Conservation (phyloP, 2,329 filamentous ascomycete species). For the Ceratocystis destructans region DNA sequence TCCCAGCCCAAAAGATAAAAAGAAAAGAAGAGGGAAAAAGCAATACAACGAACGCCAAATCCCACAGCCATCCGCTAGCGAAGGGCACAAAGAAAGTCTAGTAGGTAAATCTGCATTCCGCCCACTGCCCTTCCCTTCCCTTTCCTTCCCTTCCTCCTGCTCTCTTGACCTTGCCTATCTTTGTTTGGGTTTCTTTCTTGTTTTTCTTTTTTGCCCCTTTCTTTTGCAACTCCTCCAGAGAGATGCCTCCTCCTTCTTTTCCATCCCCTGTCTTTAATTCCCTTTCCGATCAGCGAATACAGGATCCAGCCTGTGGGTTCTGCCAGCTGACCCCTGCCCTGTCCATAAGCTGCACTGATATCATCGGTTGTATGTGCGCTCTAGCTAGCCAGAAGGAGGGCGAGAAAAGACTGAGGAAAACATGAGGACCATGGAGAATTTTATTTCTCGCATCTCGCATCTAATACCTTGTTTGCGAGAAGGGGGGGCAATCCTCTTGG, state of each 20-base stretch:
- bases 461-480: no score
- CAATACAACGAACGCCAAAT: background rate
- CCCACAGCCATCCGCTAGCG: background rate
- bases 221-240: background rate
- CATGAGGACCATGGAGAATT: background rate
- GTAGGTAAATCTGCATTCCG: background rate
- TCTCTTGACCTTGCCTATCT: background rate
- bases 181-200: background rate
- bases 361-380: background rate
- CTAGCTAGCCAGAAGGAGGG: background rate
- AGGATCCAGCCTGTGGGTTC: background rate
- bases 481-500: no score
- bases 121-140: background rate
- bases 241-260: background rate
- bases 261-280: background rate
- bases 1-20: background rate
- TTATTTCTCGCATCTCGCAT: background rate
- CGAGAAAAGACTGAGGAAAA: background rate
- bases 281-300: background rate
- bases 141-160: background rate
- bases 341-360: background rate
- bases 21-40: background rate
- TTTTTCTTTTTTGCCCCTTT: background rate
- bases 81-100: background rate
- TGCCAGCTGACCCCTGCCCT: slow-evolving; percentile 1